These are phyloP conservation scores for Yamadazyma phyllophila DNA, from an alignment of 805 yeast species.

Conservation along the genomic window DNA sequence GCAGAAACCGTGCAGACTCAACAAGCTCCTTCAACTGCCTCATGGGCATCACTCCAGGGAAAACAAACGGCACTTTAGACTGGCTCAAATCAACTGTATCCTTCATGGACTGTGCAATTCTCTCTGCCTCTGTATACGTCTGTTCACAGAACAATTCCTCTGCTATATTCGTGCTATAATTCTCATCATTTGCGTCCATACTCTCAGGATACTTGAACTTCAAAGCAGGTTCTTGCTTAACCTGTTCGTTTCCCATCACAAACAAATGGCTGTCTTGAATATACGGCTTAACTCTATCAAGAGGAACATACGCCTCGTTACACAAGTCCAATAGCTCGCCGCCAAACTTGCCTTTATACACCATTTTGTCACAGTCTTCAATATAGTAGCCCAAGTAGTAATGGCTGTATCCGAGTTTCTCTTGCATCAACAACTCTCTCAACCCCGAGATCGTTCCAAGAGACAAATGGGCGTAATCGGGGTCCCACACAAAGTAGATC, in stretches of 20 bases:
- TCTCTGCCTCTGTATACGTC: slow-evolving; percentile 16
- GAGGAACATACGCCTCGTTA: slow-evolving; percentile 42
- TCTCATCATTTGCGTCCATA: slow-evolving; percentile 11
- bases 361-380: slow-evolving; percentile 79
- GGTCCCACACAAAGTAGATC: slow-evolving; percentile 87
- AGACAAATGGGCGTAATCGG: slow-evolving; percentile 65
- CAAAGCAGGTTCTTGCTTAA: slow-evolving; percentile 5
- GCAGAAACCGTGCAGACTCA: neutral
- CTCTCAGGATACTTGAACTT: slow-evolving; percentile 13
- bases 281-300: slow-evolving; percentile 27
- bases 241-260: slow-evolving; percentile 19
- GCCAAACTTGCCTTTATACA: slow-evolving; percentile 74
- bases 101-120: slow-evolving; percentile 13
- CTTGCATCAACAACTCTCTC: slow-evolving; percentile 59
- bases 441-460: slow-evolving; percentile 78
- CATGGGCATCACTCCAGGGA: slow-evolving; percentile 16
- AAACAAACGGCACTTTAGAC: slow-evolving; percentile 8
- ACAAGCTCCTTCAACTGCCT: slow-evolving; percentile 8
- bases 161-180: slow-evolving; percentile 17
- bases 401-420: slow-evolving; percentile 45
- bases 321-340: slow-evolving; percentile 66
- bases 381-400: slow-evolving; percentile 82
- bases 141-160: neutral
- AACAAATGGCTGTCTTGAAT: slow-evolving; percentile 32
- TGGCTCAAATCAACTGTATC: slow-evolving; percentile 11